Base-by-base conservation (phyloP, 2,329 filamentous ascomycete species). In the Microsporum audouinii region DNA sequence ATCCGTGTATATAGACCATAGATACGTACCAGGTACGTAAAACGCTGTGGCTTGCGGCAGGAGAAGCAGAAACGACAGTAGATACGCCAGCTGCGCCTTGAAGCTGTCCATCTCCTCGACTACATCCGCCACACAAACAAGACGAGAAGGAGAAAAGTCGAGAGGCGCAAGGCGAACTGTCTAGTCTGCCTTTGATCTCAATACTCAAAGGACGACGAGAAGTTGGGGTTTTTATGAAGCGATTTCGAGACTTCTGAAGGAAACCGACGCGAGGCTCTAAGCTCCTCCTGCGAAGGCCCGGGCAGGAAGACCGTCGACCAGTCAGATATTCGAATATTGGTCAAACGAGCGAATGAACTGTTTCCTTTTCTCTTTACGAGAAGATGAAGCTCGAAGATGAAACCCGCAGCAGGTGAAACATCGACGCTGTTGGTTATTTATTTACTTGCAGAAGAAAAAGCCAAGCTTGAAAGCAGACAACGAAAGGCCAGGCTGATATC, bases 1-100 rank as follows among this genome's bases (percentile, higher is more conserved):
- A 45, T 8, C 38, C 1, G 38, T 41, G 38, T 43, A 43, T 43
- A 43, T 12, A 41, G 38, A n/a, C 5, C 39, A n/a, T 36, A 36
- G n/a, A 60, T 27, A 63, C 78, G 68, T 81, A 92, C 89, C 89
- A 68, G 90, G 90, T 67, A 95, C 88, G 73, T 95, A 95, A 73
- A 95, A 95, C 41, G 87, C 88, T 59, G 85, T 78, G 17, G 78
- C 76, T 62, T 78, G 77, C 36, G 80, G 79, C 61, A 82, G 65
- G 59, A 82, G 73, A 41, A 43, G 36, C 7, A 43, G 17, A 43
- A 57, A 41, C 55, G 31, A 34, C 17, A 57, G 39, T 29, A 57
- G 55, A 57, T 38, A 41, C 55, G 23, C 36, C 7, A 57, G 23
- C 55, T n/a, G 55, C 8, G 23, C 31, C 36, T 14, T 36, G 17